Evolutionary conservation across 495 filamentous ascomycete species (phyloP).

Genomic region (Viridothelium virens): DNA sequence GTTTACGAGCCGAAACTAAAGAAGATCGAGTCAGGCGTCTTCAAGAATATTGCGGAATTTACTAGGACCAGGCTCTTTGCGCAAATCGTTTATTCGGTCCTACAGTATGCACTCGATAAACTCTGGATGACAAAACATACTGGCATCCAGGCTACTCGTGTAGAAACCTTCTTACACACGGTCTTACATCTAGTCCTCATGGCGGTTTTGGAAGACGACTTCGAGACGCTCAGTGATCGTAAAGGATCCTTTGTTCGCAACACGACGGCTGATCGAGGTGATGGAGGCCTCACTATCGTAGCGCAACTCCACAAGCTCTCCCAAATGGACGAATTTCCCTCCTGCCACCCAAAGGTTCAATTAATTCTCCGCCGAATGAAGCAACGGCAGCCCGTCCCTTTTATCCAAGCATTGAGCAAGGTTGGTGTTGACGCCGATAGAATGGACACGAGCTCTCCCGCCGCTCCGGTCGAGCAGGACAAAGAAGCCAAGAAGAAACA

Average conservation of each 20-base stretch:
- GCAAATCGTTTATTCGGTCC: slow-evolving; percentile 81
- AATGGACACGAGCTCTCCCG: slow-evolving; percentile 51
- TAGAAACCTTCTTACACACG: slow-evolving; percentile 88
- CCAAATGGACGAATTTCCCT: slow-evolving; percentile 61
- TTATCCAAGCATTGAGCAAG: slow-evolving; percentile 53
- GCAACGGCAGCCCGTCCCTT: slow-evolving; percentile 65
- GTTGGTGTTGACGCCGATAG: slow-evolving; percentile 46
- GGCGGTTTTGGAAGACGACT: slow-evolving; percentile 71
- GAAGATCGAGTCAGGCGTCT: slow-evolving; percentile 68
- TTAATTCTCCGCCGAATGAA: slow-evolving; percentile 81
- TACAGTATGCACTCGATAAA: slow-evolving; percentile 54
- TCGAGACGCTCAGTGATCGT: slow-evolving; percentile 39
- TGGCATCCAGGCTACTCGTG: slow-evolving; percentile 68
- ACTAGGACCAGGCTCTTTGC: slow-evolving; percentile 78
- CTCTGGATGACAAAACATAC: slow-evolving; percentile 18
- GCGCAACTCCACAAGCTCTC: slow-evolving; percentile 67
- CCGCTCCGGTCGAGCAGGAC: slow-evolving; percentile 53
- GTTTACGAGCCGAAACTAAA: slow-evolving; percentile 87
- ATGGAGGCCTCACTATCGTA: slow-evolving; percentile 47
- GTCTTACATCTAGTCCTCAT: slow-evolving; percentile 79
- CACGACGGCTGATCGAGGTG: background rate
- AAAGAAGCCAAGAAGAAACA: slow-evolving; percentile 81
- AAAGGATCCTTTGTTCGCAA: slow-evolving; percentile 10
- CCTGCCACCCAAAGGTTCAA: slow-evolving; percentile 75
- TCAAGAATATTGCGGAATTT: slow-evolving; percentile 64